Evolutionary conservation across 192 early-diverging fungal species (phyloP).

Genomic region (Tieghemiomyces parasiticus): DNA sequence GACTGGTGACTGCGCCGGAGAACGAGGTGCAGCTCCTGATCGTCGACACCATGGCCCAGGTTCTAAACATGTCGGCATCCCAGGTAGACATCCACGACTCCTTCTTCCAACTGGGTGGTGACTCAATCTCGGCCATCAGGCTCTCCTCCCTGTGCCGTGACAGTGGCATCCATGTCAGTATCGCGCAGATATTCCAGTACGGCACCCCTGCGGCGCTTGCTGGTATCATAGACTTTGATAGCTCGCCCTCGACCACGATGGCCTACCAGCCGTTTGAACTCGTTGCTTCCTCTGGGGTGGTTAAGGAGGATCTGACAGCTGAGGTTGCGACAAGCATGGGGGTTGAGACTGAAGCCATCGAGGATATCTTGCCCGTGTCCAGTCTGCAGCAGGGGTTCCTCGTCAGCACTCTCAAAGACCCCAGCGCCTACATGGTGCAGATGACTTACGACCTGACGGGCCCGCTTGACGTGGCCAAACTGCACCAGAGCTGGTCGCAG

Average conservation of each 20-base stretch:
- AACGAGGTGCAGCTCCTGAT: neutral
- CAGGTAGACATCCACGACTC: neutral
- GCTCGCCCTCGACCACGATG: neutral
- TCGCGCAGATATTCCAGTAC: neutral
- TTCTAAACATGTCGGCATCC: neutral
- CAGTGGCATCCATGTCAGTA: neutral
- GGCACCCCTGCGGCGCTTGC: neutral
- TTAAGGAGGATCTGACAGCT: neutral
- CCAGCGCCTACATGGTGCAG: constrained; percentile 1
- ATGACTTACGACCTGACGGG: neutral
- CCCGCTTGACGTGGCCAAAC: neutral
- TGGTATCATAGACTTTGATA: neutral
- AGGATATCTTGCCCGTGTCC: neutral
- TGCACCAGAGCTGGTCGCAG: neutral
- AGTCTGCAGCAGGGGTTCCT: neutral
- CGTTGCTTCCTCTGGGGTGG: neutral
- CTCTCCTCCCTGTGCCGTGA: neutral
- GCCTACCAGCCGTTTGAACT: neutral
- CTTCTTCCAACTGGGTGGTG: constrained; percentile 4
- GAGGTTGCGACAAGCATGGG: neutral
- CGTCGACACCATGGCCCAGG: neutral
- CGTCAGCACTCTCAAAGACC: neutral
- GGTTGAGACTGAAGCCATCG: neutral
- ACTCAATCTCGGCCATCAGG: constrained; percentile 2
- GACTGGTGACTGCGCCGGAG: neutral